Evolutionary conservation across 352 stramenopile species (phyloP), one percentile per base, ranked within the genome.

Genomic region (Globisporangium perplexum): DNA sequence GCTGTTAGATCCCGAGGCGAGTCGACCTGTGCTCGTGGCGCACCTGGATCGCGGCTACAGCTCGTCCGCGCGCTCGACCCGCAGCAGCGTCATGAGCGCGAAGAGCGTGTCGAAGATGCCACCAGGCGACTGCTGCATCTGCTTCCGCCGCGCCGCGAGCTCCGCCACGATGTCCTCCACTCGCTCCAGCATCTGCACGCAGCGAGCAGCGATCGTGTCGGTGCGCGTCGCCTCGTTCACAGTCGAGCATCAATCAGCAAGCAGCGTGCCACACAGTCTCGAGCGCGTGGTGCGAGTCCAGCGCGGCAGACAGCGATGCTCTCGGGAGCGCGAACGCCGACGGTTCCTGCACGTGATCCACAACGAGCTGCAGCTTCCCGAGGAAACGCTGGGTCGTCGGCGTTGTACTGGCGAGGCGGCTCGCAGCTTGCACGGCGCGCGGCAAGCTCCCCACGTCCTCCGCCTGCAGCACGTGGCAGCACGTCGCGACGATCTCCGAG

Each of bases 401-500:
- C 8, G 53, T 26, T 20, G 53, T 23, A 17, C 14, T 44, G 7
- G 50, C 45, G 3, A 36, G 30, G 1, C 57, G 57, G 26, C 23
- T 50, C 28, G 22, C 31, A 3, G 35, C 20, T 15, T 60, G 50
- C n/a, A 55, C 43, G 2, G 24, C 42, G 10, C 38, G 59, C 2
- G 59, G 59, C 12, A 74, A 45, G 14, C 55, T 57, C 0, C 50
- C 50, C 18, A 74, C 53, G 17, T 63, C 39, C 10, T 57, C 48
- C 11, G 64, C 52, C 1, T 57, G 51, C 22, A 71, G 23, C 28
- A 50, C 60, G 18, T 68, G 46, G 48, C 62, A 71, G 35, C 66
- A 74, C 1, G 59, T 53, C 17, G 66, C 66, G 12, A 74, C 66
- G 39, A 74, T 61, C 47, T 71, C 63, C 7, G 66, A 71, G 39